phyloP scores from a whole-genome alignment of 257 asterid genomes.

The Nicotiana undulata region DNA sequence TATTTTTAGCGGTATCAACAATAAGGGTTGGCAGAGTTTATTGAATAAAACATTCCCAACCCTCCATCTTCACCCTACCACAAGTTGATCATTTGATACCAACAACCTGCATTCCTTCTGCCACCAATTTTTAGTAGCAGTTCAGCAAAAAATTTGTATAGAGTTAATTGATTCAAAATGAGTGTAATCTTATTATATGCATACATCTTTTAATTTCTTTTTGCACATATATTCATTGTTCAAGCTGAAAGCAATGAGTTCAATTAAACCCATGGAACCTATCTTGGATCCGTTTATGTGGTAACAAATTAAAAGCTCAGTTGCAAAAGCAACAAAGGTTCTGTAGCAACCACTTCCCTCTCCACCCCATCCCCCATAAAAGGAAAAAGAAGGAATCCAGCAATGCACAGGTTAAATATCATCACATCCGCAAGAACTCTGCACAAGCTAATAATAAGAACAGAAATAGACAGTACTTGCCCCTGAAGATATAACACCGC shows the following conservation, averaged over 20 bases:
- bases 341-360: not conserved
- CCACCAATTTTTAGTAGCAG: not conserved
- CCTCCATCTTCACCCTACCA: not conserved
- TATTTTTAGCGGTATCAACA: not conserved
- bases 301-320: not conserved
- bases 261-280: too few relatives aligned
- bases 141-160: not conserved
- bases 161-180: not conserved
- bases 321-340: not conserved
- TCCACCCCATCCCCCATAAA: not conserved
- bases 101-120: not conserved
- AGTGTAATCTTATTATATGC: too few relatives aligned
- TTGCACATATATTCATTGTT: too few relatives aligned
- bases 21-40: not conserved
- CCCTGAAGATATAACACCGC: too few relatives aligned
- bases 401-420: too few relatives aligned
- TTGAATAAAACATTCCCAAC: not conserved
- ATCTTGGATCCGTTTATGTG: too few relatives aligned
- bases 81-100: not conserved
- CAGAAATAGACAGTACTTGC: too few relatives aligned
- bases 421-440: too few relatives aligned
- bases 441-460: too few relatives aligned
- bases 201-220: too few relatives aligned
- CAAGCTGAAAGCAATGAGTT: too few relatives aligned
- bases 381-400: too few relatives aligned